Evolutionary conservation across 805 yeast genomes (phyloP).

Genomic region (Yarrowia sp.): DNA sequence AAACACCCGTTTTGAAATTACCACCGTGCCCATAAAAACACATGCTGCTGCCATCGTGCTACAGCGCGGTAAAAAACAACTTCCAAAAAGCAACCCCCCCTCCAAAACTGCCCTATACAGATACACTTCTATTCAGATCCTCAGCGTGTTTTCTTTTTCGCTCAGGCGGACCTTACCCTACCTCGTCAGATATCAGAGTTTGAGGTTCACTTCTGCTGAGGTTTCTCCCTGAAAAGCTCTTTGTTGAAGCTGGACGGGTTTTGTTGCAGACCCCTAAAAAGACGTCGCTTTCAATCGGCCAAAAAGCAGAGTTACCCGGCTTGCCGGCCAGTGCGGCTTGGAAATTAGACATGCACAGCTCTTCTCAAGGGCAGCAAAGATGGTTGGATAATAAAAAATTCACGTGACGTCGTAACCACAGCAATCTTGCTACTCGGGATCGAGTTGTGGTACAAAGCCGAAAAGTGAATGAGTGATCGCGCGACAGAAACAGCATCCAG

Average conservation of each 20-base stretch:
- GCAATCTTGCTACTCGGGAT: neutral
- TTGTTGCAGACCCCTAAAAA: neutral
- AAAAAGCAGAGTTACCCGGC: neutral
- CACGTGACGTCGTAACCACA: neutral
- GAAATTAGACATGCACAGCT: neutral
- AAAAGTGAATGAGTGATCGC: too few relatives aligned
- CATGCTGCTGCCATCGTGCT: too few relatives aligned
- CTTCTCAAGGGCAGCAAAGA: neutral
- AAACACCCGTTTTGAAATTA: too few relatives aligned
- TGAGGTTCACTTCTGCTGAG: too few relatives aligned
- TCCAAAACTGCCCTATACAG: too few relatives aligned
- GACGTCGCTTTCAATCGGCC: neutral
- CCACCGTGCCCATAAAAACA: too few relatives aligned
- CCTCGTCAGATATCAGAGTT: too few relatives aligned
- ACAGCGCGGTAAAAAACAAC: too few relatives aligned
- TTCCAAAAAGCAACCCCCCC: too few relatives aligned
- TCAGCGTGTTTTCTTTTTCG: neutral
- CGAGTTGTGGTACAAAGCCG: too few relatives aligned
- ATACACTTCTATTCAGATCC: slow-evolving; percentile 13
- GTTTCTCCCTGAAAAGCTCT: neutral
- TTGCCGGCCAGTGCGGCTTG: slow-evolving; percentile 6
- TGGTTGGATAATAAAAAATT: neutral
- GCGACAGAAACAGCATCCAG: too few relatives aligned
- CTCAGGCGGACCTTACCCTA: slow-evolving; percentile 17
- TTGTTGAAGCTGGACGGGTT: too few relatives aligned